phyloP scores from a whole-genome alignment of 495 filamentous ascomycete genomes.

The Glutinoglossum americanum region DNA sequence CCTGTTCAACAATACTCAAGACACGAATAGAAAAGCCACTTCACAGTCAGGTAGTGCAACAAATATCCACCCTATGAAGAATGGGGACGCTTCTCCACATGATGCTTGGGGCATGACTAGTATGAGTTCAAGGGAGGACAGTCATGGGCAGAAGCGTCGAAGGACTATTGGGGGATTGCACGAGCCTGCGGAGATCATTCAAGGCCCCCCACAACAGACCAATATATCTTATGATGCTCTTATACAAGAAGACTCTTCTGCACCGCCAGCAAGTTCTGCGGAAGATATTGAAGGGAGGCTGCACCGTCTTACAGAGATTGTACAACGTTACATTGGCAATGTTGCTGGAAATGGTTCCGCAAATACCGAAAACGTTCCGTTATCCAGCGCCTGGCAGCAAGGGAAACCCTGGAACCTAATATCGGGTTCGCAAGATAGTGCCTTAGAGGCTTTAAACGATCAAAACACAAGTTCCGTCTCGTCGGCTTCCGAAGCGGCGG shows the following conservation, averaged over 20 bases:
- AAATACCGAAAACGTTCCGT: background rate
- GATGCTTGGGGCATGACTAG: background rate
- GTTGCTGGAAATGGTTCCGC: background rate
- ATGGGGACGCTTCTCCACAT: background rate
- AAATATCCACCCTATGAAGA: background rate
- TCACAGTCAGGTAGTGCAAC: background rate
- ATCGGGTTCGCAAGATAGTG: background rate
- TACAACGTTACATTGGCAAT: background rate
- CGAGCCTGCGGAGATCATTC: background rate
- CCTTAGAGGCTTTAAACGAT: background rate
- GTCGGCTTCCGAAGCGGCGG: background rate
- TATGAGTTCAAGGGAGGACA: background rate
- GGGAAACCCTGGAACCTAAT: background rate
- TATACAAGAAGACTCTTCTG: background rate
- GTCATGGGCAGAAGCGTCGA: background rate
- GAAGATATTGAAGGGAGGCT: background rate
- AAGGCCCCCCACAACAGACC: background rate
- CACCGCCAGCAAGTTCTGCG: background rate
- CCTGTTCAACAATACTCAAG: conserved; percentile 9
- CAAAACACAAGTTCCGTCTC: background rate
- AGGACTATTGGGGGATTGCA: background rate
- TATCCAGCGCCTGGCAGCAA: background rate
- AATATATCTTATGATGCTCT: background rate
- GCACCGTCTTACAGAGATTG: background rate
- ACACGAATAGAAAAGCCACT: background rate